Evolutionary conservation across 208 protist species (phyloP), one percentile per base, ranked within the genome.

Genomic region (Trypanosoma melophagium): DNA sequence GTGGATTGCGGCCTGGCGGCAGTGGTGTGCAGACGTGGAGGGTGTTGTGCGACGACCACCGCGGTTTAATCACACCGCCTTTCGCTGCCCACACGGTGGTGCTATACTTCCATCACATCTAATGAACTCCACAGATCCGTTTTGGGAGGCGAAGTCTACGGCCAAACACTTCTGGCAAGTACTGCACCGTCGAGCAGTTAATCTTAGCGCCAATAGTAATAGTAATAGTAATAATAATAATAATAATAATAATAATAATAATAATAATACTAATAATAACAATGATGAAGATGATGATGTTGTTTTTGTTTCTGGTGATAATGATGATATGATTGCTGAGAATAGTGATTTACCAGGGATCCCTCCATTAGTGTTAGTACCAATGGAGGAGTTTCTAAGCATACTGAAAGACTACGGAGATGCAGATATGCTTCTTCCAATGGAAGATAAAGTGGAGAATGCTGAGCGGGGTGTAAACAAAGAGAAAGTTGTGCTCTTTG

Each of bases 1-100:
- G 83, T 95, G 89, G 89, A 84, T 89, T 38, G 78, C 76, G 24
- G 72, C 57, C 42, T 95, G 87, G 83, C 89, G 86, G 62, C 60
- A 58, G 9, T 74, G 74, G 71, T 56, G 71, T 76, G 60, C 76
- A 79, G 64, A 68, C 21, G 7, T 21, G 24, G 45, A 62, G 28
- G 28, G 25, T 40, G 5, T 38, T 44, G 41, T 50, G 19, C 3
- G 14, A 7, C 53, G 56, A 17, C 62, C 85, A 47, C 74, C 82
- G 13, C 69, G 45, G 7, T 52, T 92, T 47, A 45, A 73, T 31
- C 81, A 81, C 25, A 47, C 49, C 12, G 50, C 56, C 12, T 80
- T 91, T 57, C 50, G 70, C 42, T 95, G 89, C 58, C 74, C 69
- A 47, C 89, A 95, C 62, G 79, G 80, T 7, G 58, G 63, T n/a